Evolutionary conservation across 768 basidiomycete species (phyloP).

Genomic region (Chlorophyllum brunneum): DNA sequence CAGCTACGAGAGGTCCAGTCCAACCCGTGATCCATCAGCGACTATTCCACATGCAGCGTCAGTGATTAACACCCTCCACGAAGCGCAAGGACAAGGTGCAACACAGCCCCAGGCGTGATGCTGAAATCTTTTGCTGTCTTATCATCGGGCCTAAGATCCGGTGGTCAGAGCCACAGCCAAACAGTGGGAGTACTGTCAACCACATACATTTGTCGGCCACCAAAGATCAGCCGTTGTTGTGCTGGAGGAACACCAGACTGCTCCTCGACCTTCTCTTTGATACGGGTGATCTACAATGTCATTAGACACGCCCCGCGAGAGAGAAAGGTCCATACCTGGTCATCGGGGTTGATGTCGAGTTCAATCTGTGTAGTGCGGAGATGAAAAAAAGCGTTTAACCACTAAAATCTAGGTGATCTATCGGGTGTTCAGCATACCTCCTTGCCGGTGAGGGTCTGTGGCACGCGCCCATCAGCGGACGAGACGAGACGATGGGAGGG

Average conservation of each 20-base stretch:
- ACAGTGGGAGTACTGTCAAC: neutral
- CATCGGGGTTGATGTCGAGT: conserved; percentile 88
- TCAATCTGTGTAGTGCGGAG: conserved; percentile 63
- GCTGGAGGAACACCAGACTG: conserved; percentile 96
- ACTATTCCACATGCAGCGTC: neutral
- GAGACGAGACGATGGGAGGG: conserved; percentile 3
- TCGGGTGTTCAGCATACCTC: conserved; percentile 56
- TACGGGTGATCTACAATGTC: conserved; percentile 68
- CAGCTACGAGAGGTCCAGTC: neutral
- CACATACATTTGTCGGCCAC: conserved; percentile 88
- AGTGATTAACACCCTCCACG: conserved; percentile 68
- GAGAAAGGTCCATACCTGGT: conserved; percentile 53
- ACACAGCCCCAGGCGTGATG: conserved; percentile 78
- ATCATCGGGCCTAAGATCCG: conserved; percentile 71
- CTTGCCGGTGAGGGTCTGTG: conserved; percentile 92
- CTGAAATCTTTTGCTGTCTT: conserved; percentile 85
- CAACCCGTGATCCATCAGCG: neutral
- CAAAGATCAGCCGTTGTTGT: conserved; percentile 92
- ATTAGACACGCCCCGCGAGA: neutral
- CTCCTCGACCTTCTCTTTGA: conserved; percentile 98
- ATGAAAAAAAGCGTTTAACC: conserved; percentile 5
- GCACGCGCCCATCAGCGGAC: neutral
- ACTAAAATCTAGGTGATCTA: conserved; percentile 4
- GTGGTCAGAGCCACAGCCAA: conserved; percentile 1
- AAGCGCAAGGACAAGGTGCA: conserved; percentile 93